These are phyloP conservation scores for Balamuthia mandrillaris DNA, from an alignment of 208 protist species.

Conservation along the genomic window DNA sequence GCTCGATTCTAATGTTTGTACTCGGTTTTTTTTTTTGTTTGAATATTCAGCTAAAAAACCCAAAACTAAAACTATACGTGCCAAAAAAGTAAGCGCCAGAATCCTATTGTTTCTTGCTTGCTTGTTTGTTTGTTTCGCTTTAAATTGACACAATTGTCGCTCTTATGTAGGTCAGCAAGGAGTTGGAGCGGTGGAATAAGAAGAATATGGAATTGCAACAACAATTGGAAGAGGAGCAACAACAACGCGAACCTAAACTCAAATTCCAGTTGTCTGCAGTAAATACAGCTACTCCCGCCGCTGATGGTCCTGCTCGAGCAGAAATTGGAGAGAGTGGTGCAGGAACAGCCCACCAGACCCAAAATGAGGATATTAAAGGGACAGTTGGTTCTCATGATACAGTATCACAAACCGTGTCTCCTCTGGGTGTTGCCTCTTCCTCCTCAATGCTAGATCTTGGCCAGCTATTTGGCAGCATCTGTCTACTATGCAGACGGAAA, in stretches of 20 bases:
- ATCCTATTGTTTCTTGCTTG: no score
- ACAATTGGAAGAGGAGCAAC: background rate
- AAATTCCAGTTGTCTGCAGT: background rate
- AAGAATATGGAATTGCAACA: conserved; percentile 23
- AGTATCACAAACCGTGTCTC: no score
- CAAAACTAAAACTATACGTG: no score
- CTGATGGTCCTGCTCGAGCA: background rate
- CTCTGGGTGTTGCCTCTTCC: background rate
- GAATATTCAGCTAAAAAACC: no score
- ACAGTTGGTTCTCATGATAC: no score
- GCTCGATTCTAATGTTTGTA: no score
- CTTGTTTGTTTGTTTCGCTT: no score
- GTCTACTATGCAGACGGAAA: conserved; percentile 5
- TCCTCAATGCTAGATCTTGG: background rate
- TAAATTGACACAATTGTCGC: no score
- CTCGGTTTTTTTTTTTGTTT: no score
- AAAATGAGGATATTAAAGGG: conserved; percentile 29
- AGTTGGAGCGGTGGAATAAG: conserved; percentile 29
- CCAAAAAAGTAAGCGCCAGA: no score
- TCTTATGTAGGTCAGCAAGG: background rate
- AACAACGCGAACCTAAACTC: background rate
- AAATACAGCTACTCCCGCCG: background rate
- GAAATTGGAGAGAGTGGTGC: background rate
- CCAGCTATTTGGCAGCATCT: background rate
- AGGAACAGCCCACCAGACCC: background rate